These are phyloP conservation scores for Fraxinus xanthoxyloides DNA, from an alignment of 305 asterid genomes.

Conservation along the genomic window DNA sequence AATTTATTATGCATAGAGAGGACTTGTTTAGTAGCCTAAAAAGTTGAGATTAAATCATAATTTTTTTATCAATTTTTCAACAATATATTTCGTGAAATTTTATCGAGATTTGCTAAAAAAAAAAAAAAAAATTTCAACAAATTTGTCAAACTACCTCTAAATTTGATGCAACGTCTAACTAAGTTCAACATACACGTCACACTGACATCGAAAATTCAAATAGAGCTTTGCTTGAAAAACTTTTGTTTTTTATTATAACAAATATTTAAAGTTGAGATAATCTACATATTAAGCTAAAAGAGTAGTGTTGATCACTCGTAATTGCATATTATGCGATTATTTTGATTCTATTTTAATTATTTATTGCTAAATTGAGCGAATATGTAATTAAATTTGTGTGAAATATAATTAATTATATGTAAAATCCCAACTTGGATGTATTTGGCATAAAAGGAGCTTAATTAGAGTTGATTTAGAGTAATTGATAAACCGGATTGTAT, in stretches of 20 bases:
- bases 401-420: too few species aligned
- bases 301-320: neutral
- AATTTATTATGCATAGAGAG: neutral
- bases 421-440: neutral
- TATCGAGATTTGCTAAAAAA: neutral
- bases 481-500: neutral
- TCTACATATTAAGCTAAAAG: neutral
- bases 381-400: neutral
- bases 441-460: neutral
- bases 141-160: neutral
- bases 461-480: neutral
- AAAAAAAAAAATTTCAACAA: too few species aligned
- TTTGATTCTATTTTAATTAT: neutral
- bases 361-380: neutral
- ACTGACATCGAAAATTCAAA: neutral
- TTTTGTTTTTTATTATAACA: neutral
- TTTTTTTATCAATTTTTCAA: neutral
- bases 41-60: neutral
- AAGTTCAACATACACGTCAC: neutral
- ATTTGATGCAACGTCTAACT: neutral
- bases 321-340: neutral
- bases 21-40: neutral
- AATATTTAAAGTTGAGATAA: neutral
- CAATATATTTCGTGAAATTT: neutral
- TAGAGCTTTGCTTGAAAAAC: neutral